Percentiles rank a stretch among this genome's conserved stretches.
Evolutionary conservation across 2,329 filamentous ascomycete genomes (phyloP).

Genomic region (Diplodia seriata): DNA sequence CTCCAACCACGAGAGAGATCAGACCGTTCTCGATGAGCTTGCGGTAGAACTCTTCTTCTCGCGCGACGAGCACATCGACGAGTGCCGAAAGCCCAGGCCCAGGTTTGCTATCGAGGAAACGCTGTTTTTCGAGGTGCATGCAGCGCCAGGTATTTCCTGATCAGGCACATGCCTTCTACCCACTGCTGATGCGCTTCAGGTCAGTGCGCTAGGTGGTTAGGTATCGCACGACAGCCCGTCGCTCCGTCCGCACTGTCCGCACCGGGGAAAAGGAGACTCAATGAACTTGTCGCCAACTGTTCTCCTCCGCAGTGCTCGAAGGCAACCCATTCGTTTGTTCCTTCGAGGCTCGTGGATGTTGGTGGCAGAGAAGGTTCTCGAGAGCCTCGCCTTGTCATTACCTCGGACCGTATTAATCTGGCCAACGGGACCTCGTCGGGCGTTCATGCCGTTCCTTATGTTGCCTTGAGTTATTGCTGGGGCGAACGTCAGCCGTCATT

Average conservation of each 20-base stretch:
- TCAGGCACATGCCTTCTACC: neutral
- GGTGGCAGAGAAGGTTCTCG: neutral
- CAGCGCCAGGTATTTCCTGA: slow-evolving; percentile 1
- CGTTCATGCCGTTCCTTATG: neutral
- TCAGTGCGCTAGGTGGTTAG: neutral
- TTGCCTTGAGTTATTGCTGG: neutral
- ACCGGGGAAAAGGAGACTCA: neutral
- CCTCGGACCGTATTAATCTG: neutral
- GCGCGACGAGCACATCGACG: neutral
- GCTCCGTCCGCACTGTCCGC: neutral
- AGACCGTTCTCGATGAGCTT: neutral
- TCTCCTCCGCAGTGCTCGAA: neutral
- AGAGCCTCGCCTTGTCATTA: neutral
- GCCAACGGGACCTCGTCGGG: neutral
- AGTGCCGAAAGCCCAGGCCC: neutral
- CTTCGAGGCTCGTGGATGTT: neutral
- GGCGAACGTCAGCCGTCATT: neutral
- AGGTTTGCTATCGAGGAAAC: slow-evolving; percentile 2
- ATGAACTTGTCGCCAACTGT: neutral
- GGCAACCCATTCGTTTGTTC: neutral
- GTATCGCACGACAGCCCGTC: neutral
- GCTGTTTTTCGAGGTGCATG: neutral
- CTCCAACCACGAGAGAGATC: neutral
- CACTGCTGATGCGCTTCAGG: neutral
- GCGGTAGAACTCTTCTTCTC: neutral